Base-by-base conservation (phyloP, 2,329 filamentous ascomycete species). In the Fusarium sp. region DNA sequence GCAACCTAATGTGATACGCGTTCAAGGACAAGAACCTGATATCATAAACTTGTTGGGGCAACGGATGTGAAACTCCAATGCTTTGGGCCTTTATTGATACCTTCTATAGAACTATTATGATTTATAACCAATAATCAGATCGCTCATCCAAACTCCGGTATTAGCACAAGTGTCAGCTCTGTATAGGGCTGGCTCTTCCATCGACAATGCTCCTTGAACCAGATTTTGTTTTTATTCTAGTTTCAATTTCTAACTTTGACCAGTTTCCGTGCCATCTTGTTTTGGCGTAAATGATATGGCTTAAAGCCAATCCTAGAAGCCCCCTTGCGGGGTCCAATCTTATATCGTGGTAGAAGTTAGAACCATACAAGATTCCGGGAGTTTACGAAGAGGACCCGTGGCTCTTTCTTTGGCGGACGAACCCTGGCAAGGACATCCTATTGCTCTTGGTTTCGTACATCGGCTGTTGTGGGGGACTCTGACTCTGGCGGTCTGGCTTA, bases 391-490 rank as follows among this genome's bases (percentile, higher is more conserved):
- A 64, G 4, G 69, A 64, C 8, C 62, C 38, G 13, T 72, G 66
- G 23, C 71, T 69, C 44, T 60, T 76, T 33, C 77, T 72, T 41
- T 76, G 70, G 9, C 77, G 75, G 28, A 76, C 65, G 62, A 79
- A 78, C 34, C 44, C 63, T 13, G 77, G 72, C 20, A 79, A 61
- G 5, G 69, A 56, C 26, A 67, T 34, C 7, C 61, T 69, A 28
- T 46, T 52, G 28, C 57, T 57, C 58, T 74, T 64, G 16, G 36
- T 76, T 68, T 76, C 72, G 33, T 64, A 56, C 58, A 70, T 64
- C 41, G 53, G 54, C 37, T 12, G 58, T 53, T 41, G 60, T 45
- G 33, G 13, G 13, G 34, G 10, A 42, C 36, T 60, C 59, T 30
- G 37, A 16, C 45, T 54, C 41, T 62, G 23, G 26, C 76, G 71